Conservation (phyloP, 2,329 filamentous ascomycete genomes). For the Cordyceps cateniannulata region DNA sequence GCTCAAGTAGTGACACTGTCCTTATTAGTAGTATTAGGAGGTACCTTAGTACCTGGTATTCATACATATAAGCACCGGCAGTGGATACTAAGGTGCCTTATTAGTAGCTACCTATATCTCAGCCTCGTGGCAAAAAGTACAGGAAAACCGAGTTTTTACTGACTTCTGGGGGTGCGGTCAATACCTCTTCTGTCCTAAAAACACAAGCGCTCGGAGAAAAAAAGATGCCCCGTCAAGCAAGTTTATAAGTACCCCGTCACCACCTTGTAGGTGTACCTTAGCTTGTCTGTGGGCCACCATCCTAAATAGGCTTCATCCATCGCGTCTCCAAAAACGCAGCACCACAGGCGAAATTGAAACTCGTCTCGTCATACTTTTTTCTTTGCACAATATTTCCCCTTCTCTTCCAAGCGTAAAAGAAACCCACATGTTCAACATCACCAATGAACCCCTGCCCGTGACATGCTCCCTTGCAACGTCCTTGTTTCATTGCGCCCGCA, state of each 20-base stretch:
- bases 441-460: neutral
- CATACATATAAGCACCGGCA: too few species aligned
- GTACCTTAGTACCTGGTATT: too few species aligned
- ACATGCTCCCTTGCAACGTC: neutral
- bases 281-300: neutral
- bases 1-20: too few species aligned
- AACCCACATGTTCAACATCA: neutral
- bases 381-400: neutral
- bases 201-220: neutral
- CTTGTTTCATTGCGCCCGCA: neutral
- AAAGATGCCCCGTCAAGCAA: neutral
- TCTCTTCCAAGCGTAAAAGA: neutral
- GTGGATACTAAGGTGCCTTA: too few species aligned
- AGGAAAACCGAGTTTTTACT: too few species aligned
- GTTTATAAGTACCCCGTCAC: neutral
- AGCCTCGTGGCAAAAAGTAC: too few species aligned
- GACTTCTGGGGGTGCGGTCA: too few species aligned
- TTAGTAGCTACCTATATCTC: too few species aligned
- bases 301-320: slow-evolving; percentile 5
- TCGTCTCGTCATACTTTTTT: neutral
- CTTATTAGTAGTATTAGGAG: too few species aligned
- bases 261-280: neutral
- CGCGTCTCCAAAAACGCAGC: neutral
- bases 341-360: neutral
- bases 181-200: neutral